Percentiles rank a stretch among this genome's conserved stretches.
Conservation (phyloP, 345 rosid species). For the Viola odorata region DNA sequence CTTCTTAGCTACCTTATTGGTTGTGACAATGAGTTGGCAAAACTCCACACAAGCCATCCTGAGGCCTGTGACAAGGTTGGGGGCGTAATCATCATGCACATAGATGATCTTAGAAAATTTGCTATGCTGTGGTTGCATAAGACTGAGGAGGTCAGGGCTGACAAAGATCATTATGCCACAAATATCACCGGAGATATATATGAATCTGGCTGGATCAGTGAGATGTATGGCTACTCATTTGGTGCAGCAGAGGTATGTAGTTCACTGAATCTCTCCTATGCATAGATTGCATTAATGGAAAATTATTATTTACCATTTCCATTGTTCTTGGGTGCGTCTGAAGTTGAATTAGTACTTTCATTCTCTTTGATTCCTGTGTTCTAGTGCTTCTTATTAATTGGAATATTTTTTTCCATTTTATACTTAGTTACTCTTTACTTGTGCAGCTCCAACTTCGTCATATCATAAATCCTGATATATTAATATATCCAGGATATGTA, state of each 20-base stretch:
- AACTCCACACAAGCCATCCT: constrained; percentile 87
- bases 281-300: neutral
- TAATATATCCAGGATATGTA: constrained; percentile 87
- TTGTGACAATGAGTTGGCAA: constrained; percentile 88
- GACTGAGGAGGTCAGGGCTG: constrained; percentile 95
- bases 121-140: constrained; percentile 93
- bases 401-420: too few relatives aligned
- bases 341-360: neutral
- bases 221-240: constrained; percentile 98
- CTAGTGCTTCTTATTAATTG: neutral
- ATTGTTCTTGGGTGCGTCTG: neutral
- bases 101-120: constrained; percentile 83
- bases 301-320: neutral
- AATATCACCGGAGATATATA: constrained; percentile 90
- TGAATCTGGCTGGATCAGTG: constrained; percentile 96
- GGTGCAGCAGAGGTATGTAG: constrained; percentile 94
- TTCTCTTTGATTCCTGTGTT: neutral
- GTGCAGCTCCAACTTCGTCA: constrained; percentile 84
- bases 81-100: constrained; percentile 95
- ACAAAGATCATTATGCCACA: constrained; percentile 83
- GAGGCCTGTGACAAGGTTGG: constrained; percentile 97
- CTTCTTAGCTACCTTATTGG: constrained; percentile 82
- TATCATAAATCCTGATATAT: constrained; percentile 56
- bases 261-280: constrained; percentile 5
- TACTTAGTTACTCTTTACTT: constrained; percentile 8